Evolutionary conservation across 2,329 filamentous ascomycete species (phyloP).

Genomic region (Bimuria novae-zelandiae): DNA sequence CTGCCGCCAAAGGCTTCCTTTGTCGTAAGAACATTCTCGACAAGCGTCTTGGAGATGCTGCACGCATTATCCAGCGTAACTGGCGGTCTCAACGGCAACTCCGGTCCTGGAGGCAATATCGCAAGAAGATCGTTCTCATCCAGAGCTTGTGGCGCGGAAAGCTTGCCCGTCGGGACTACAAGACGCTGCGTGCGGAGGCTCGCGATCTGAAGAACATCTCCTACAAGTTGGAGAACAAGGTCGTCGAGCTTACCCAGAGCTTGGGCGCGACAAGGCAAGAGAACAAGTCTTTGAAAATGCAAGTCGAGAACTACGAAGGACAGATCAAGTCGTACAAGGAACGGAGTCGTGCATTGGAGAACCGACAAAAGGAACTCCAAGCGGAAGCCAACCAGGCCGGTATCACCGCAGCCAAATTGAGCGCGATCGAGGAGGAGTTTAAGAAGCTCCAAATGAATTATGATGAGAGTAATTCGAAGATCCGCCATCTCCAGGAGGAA

Average conservation of each 20-base stretch:
- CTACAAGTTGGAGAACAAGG: conserved; percentile 99
- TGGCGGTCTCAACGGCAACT: conserved; percentile 84
- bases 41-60: conserved; percentile 89
- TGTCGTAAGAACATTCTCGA: conserved; percentile 91
- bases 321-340: conserved; percentile 97
- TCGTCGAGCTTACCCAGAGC: conserved; percentile 94
- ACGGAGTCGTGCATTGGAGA: conserved; percentile 86
- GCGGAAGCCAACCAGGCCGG: conserved; percentile 96
- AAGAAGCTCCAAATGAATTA: conserved; percentile 85
- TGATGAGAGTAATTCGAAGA: conserved; percentile 86
- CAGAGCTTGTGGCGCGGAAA: conserved; percentile 94
- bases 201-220: conserved; percentile 99
- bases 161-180: conserved; percentile 80
- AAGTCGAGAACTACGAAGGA: conserved; percentile 93
- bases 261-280: conserved; percentile 90
- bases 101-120: conserved; percentile 82
- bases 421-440: conserved; percentile 95
- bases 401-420: conserved; percentile 87
- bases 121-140: conserved; percentile 84
- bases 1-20: conserved; percentile 88
- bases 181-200: conserved; percentile 89
- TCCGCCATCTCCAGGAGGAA: conserved; percentile 94
- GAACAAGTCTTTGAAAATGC: conserved; percentile 85
- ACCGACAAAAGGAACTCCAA: conserved; percentile 89
- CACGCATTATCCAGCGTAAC: conserved; percentile 83